These are phyloP conservation scores for Dovyalis caffra DNA, from an alignment of 345 rosid species.

Conservation along the genomic window DNA sequence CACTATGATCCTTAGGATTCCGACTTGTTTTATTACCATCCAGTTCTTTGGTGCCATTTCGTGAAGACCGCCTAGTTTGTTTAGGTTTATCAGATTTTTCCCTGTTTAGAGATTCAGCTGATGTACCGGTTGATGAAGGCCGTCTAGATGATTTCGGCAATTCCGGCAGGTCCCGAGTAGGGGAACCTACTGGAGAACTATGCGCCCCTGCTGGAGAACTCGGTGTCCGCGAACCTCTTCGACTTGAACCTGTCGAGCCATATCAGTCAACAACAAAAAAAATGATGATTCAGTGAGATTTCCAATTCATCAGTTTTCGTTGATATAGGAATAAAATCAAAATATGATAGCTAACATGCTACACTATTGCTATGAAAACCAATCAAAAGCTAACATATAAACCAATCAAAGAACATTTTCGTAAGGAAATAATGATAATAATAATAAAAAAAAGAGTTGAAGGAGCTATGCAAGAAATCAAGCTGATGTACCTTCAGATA, in stretches of 20 bases:
- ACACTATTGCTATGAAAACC: background rate
- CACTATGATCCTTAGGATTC: slow-evolving; percentile 16
- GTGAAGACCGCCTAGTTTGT: slow-evolving; percentile 49
- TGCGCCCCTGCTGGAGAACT: background rate
- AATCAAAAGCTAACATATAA: background rate
- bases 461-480: background rate
- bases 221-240: slow-evolving; percentile 14
- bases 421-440: background rate
- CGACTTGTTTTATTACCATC: slow-evolving; percentile 5
- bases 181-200: slow-evolving; percentile 16
- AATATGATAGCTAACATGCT: background rate
- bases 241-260: background rate
- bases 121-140: slow-evolving; percentile 22
- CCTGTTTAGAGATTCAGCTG: slow-evolving; percentile 32
- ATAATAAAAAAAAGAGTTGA: too few relatives aligned
- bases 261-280: background rate
- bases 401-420: background rate
- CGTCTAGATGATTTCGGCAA: slow-evolving; percentile 47
- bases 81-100: slow-evolving; percentile 50
- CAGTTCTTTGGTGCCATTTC: slow-evolving; percentile 7
- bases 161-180: slow-evolving; percentile 27
- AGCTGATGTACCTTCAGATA: slow-evolving; percentile 44
- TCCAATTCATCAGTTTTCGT: too few relatives aligned
- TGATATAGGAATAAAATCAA: too few relatives aligned
- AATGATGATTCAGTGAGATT: background rate